These are phyloP conservation scores for Podospora comata DNA, from an alignment of 495 filamentous ascomycete species.

Conservation along the genomic window DNA sequence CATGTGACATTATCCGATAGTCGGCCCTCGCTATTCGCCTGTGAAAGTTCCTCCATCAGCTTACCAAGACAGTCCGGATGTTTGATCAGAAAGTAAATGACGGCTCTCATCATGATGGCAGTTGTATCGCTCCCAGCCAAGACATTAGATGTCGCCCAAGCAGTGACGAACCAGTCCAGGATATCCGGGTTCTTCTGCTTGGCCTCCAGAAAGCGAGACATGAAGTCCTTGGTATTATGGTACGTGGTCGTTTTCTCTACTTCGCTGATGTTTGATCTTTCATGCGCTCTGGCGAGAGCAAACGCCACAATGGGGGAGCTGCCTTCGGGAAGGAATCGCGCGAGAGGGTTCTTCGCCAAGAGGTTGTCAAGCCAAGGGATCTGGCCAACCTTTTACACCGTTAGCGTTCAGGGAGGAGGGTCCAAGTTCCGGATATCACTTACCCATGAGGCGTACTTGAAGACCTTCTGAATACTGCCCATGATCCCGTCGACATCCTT, in stretches of 20 bases:
- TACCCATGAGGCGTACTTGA: slow-evolving; percentile 9
- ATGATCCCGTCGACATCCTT: slow-evolving; percentile 23
- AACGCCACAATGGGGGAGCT: slow-evolving; percentile 12
- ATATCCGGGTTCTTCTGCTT: slow-evolving; percentile 7
- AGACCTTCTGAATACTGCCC: slow-evolving; percentile 15
- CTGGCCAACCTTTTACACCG: slow-evolving; percentile 14
- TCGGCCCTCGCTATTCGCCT: slow-evolving; percentile 28
- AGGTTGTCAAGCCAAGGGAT: slow-evolving; percentile 18
- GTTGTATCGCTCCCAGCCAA: slow-evolving; percentile 64
- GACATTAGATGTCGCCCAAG: slow-evolving; percentile 41
- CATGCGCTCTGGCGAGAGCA: slow-evolving; percentile 13
- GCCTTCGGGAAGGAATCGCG: slow-evolving; percentile 9
- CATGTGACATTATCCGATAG: slow-evolving; percentile 33
- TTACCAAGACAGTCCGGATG: slow-evolving; percentile 46
- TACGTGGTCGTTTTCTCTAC: neutral
- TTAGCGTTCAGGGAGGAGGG: neutral
- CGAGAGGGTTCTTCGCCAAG: slow-evolving; percentile 16
- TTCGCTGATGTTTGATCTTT: slow-evolving; percentile 8
- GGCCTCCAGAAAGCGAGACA: slow-evolving; percentile 18
- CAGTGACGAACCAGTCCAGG: slow-evolving; percentile 35
- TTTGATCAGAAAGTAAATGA: slow-evolving; percentile 52
- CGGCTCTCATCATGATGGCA: slow-evolving; percentile 54
- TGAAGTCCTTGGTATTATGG: slow-evolving; percentile 19
- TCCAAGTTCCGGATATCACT: neutral
- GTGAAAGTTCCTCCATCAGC: slow-evolving; percentile 54